phyloP scores from a whole-genome alignment of 2,329 filamentous ascomycete genomes.

The Chaetomiaceae sp. region DNA sequence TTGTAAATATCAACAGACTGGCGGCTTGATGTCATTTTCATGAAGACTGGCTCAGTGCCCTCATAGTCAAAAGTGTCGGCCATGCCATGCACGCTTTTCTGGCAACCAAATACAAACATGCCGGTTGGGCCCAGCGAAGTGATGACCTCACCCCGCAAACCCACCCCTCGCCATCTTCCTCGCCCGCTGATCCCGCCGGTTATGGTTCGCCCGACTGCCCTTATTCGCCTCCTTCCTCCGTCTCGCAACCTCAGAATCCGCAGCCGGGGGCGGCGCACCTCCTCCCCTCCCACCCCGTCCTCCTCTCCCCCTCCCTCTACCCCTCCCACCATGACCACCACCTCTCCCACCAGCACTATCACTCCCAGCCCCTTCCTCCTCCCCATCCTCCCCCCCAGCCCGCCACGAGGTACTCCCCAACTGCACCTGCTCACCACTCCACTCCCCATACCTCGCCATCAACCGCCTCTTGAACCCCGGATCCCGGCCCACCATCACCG shows the following conservation, averaged over 20 bases:
- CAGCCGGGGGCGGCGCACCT: slow-evolving; percentile 62
- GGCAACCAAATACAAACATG: too few species aligned
- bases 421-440: slow-evolving; percentile 60
- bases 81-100: too few species aligned
- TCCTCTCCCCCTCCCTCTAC: slow-evolving; percentile 39
- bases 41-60: too few species aligned
- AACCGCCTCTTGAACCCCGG: slow-evolving; percentile 62
- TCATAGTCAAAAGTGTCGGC: too few species aligned
- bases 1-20: too few species aligned
- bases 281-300: slow-evolving; percentile 48
- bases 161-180: slow-evolving; percentile 60
- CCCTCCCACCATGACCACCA: slow-evolving; percentile 38
- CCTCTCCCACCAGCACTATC: slow-evolving; percentile 45
- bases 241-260: slow-evolving; percentile 65
- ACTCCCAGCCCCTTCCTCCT: slow-evolving; percentile 45
- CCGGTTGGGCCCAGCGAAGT: too few species aligned
- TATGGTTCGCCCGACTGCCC: slow-evolving; percentile 78
- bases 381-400: slow-evolving; percentile 47
- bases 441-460: slow-evolving; percentile 64
- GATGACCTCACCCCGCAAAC: slow-evolving; percentile 30
- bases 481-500: slow-evolving; percentile 74
- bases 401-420: slow-evolving; percentile 63
- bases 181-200: slow-evolving; percentile 66
- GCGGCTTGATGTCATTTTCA: too few species aligned
- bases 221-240: slow-evolving; percentile 79